These are phyloP conservation scores for Cyberlindnera suaveolens DNA, from an alignment of 805 yeast species.

Conservation along the genomic window DNA sequence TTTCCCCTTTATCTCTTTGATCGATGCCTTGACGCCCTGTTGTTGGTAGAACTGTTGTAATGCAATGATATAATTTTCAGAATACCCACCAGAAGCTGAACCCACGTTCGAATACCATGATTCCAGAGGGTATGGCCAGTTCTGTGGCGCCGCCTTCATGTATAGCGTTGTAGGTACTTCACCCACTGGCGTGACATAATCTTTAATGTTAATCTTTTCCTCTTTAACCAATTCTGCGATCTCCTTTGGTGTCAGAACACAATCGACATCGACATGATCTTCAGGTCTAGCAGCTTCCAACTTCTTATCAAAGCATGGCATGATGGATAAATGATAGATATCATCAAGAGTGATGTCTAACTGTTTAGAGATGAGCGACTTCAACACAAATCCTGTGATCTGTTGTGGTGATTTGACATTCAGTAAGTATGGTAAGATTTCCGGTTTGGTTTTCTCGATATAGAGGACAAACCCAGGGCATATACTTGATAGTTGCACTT, in stretches of 20 bases:
- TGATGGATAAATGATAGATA: slow-evolving; percentile 76
- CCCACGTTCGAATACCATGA: slow-evolving; percentile 77
- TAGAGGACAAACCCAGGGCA: slow-evolving; percentile 98
- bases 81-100: slow-evolving; percentile 86
- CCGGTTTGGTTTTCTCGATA: slow-evolving; percentile 93
- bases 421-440: slow-evolving; percentile 63
- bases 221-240: slow-evolving; percentile 65
- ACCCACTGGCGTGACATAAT: slow-evolving; percentile 16
- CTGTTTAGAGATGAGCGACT: slow-evolving; percentile 39
- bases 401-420: slow-evolving; percentile 88
- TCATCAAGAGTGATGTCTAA: slow-evolving; percentile 25
- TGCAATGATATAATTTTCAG: slow-evolving; percentile 54
- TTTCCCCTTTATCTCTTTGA: slow-evolving; percentile 51
- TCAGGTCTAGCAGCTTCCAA: slow-evolving; percentile 90
- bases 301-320: slow-evolving; percentile 98
- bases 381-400: slow-evolving; percentile 76
- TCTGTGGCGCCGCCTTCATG: slow-evolving; percentile 40
- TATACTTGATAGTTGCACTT: slow-evolving; percentile 46
- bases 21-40: slow-evolving; percentile 13
- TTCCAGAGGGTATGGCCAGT: slow-evolving; percentile 54
- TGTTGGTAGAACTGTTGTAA: slow-evolving; percentile 25
- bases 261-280: slow-evolving; percentile 57
- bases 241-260: slow-evolving; percentile 91
- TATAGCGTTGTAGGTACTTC: slow-evolving; percentile 22
- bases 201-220: slow-evolving; percentile 33